Percentiles rank a stretch among this genome's conserved stretches.
phyloP scores from a whole-genome alignment of 768 basidiomycete species.

The Tulasnella sp. region DNA sequence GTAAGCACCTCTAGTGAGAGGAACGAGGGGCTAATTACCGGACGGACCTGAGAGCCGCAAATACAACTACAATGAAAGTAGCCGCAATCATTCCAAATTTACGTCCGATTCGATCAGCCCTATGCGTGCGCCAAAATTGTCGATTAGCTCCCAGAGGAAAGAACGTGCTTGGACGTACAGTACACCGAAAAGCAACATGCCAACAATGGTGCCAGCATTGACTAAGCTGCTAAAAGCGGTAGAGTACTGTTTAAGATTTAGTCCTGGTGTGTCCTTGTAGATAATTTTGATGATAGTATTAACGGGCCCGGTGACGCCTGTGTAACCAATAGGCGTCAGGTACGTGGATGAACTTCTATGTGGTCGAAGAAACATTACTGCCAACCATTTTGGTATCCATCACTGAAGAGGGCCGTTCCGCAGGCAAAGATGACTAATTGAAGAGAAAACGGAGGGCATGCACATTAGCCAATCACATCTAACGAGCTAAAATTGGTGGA shows the following conservation, averaged over 20 bases:
- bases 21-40: too few species aligned
- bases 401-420: conserved; percentile 81
- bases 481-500: too few species aligned
- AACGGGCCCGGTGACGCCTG: conserved; percentile 47
- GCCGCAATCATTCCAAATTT: conserved; percentile 89
- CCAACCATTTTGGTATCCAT: conserved; percentile 42
- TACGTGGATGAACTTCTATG: not conserved
- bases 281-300: conserved; percentile 49
- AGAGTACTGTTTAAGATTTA: conserved; percentile 46
- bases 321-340: not conserved
- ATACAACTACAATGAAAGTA: conserved; percentile 73
- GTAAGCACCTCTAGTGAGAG: not conserved
- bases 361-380: too few species aligned
- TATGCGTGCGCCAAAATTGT: not conserved
- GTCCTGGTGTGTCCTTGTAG: conserved; percentile 46
- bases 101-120: conserved; percentile 62
- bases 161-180: conserved; percentile 15
- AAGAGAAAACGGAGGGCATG: not conserved
- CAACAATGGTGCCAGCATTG: conserved; percentile 81
- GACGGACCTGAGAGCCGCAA: conserved; percentile 50
- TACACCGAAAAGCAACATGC: conserved; percentile 64
- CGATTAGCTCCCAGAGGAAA: not conserved
- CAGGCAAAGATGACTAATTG: conserved; percentile 35
- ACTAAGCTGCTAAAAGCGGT: conserved; percentile 57
- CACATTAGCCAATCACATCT: too few species aligned